Evolutionary conservation across 257 asterid species (phyloP), one percentile per base, ranked within the genome.

Genomic region (Osmanthus fragrans): DNA sequence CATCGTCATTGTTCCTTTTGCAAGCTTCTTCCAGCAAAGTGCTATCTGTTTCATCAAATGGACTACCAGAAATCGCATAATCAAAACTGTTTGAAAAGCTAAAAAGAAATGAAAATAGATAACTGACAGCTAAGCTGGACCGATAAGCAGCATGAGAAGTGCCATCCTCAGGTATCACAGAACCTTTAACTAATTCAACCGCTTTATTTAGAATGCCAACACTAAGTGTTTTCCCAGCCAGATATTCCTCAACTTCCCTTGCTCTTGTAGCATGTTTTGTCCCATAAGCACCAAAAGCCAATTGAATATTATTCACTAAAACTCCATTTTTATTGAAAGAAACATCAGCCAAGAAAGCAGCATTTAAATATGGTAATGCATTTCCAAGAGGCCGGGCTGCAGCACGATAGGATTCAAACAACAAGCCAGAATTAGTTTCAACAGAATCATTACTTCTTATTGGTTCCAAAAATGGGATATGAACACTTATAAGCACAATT

Each of bases 281-380:
- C 27, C 92, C 94, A 77, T 80, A 88, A 78, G 91, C 90, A 80
- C 94, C 96, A 27, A 85, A 91, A 6, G 88, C 90, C 73, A 91
- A 69, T 39, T 37, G 77, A 33, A 84, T 70, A 47, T 64, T 58
- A 67, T 86, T 84, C 63, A 89, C 81, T 25, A 82, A 11, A 77
- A 82, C 51, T 32, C 91, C 89, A n/a, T 68, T 71, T 71, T 42
- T 29, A 76, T 73, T 54, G 69, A 7, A 65, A 71, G 89, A 87
- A 69, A 87, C 76, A 79, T 85, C 90, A 67, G 89, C 91, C 78
- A 85, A 81, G 86, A 91, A 91, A 51, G 96, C 88, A 58, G 92
- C 91, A 70, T 87, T 89, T 63, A 85, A 66, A 77, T 91, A 91
- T 21, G 96, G 90, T 81, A 91, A 79, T 12, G 96, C 96, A 84